Conservation (phyloP, 2,329 filamentous ascomycete genomes). For the Zasmidium angulare region DNA sequence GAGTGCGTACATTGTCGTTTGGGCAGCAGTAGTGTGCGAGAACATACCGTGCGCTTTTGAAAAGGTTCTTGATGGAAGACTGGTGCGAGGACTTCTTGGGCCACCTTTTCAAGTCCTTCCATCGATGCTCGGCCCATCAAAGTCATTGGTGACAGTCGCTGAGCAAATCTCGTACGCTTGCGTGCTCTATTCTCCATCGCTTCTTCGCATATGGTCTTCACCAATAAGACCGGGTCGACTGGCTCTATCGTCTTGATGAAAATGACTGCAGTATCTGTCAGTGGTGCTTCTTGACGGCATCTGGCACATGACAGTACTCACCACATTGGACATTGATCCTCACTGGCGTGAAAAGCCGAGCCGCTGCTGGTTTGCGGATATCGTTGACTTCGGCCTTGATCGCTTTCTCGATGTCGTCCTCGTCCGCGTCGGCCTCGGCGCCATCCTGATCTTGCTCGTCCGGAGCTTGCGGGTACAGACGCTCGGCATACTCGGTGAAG, state of each 20-base stretch:
- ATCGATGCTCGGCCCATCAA: conserved; percentile 66
- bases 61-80: conserved; percentile 60
- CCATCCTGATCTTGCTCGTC: conserved; percentile 37
- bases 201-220: conserved; percentile 59
- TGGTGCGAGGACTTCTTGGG: conserved; percentile 60
- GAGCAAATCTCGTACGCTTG: conserved; percentile 59
- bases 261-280: conserved; percentile 41
- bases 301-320: conserved; percentile 34
- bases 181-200: conserved; percentile 50
- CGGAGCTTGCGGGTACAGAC: conserved; percentile 44
- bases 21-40: neutral
- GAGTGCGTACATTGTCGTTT: neutral
- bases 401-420: conserved; percentile 66
- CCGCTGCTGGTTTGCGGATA: conserved; percentile 54
- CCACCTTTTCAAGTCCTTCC: conserved; percentile 65
- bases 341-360: conserved; percentile 54
- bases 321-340: conserved; percentile 57
- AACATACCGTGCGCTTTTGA: conserved; percentile 53
- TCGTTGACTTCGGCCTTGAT: conserved; percentile 70
- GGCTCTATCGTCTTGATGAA: conserved; percentile 59
- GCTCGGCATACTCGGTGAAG: conserved; percentile 66
- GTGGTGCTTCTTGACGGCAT: neutral
- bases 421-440: conserved; percentile 37
- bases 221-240: conserved; percentile 60
- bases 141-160: conserved; percentile 61